These are phyloP conservation scores for Nitzschia inconspicua DNA, from an alignment of 108 stramenopile genomes.

Conservation along the genomic window DNA sequence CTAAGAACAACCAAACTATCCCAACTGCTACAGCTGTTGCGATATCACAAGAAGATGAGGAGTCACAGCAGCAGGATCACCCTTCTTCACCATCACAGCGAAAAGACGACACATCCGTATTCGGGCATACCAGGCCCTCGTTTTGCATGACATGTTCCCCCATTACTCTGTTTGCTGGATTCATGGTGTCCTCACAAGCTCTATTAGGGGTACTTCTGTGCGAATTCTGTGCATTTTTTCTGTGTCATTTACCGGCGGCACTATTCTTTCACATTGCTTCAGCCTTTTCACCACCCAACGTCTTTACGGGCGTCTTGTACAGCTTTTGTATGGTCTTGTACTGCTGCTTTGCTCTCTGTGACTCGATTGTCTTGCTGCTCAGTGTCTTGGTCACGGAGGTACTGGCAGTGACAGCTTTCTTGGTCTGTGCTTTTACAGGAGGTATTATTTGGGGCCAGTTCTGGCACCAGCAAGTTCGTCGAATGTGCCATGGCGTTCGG, in stretches of 20 bases:
- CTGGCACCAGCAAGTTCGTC: constrained; percentile 19
- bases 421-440: constrained; percentile 14
- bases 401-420: neutral
- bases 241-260: constrained; percentile 1
- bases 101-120: neutral
- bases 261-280: constrained; percentile 3
- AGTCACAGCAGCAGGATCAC: neutral
- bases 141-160: constrained; percentile 7
- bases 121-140: neutral
- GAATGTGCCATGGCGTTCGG: constrained; percentile 21
- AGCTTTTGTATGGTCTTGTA: constrained; percentile 7
- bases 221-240: neutral
- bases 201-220: neutral
- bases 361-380: constrained; percentile 11
- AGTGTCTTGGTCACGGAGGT: constrained; percentile 13
- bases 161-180: neutral
- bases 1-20: constrained; percentile 15
- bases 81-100: too few species aligned
- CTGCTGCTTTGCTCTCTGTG: neutral
- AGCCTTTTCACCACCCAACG: constrained; percentile 7
- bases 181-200: neutral
- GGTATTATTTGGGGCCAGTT: constrained; percentile 10
- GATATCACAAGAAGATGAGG: neutral
- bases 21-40: constrained; percentile 16
- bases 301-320: constrained; percentile 20